These are phyloP conservation scores for Leavenworthia alabamica DNA, from an alignment of 345 rosid genomes.

Conservation along the genomic window DNA sequence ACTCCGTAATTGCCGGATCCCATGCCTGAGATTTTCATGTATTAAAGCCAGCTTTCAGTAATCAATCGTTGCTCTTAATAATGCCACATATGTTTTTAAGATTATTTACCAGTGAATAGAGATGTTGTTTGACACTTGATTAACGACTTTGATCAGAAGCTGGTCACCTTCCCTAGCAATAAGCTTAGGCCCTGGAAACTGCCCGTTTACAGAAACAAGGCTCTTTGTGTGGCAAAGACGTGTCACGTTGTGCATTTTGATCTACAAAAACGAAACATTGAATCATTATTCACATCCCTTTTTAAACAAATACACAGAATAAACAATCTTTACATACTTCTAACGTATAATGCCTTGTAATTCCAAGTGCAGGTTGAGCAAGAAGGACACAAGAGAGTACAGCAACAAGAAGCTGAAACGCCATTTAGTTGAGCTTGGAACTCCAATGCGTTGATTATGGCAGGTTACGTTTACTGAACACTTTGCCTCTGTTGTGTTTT, in stretches of 20 bases:
- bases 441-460: constrained; percentile 4
- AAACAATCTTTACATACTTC: constrained; percentile 39
- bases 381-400: constrained; percentile 34
- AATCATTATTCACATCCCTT: background rate
- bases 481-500: constrained; percentile 10
- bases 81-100: background rate
- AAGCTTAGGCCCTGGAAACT: constrained; percentile 61
- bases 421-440: constrained; percentile 18
- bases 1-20: constrained; percentile 50
- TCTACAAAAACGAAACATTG: constrained; percentile 26
- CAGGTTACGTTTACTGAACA: constrained; percentile 9
- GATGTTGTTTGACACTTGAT: constrained; percentile 59
- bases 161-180: constrained; percentile 70
- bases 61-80: background rate
- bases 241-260: constrained; percentile 53
- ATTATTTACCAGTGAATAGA: constrained; percentile 58
- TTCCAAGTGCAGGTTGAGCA: constrained; percentile 39
- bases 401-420: constrained; percentile 17
- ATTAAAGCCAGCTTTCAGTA: constrained; percentile 9
- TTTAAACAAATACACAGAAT: background rate
- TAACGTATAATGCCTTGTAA: constrained; percentile 67
- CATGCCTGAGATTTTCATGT: constrained; percentile 48
- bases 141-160: constrained; percentile 55
- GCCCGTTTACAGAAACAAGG: constrained; percentile 65
- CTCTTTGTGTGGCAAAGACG: constrained; percentile 67